Conservation (phyloP, 1,284 basidiomycete species). For the Boletus sp. region DNA sequence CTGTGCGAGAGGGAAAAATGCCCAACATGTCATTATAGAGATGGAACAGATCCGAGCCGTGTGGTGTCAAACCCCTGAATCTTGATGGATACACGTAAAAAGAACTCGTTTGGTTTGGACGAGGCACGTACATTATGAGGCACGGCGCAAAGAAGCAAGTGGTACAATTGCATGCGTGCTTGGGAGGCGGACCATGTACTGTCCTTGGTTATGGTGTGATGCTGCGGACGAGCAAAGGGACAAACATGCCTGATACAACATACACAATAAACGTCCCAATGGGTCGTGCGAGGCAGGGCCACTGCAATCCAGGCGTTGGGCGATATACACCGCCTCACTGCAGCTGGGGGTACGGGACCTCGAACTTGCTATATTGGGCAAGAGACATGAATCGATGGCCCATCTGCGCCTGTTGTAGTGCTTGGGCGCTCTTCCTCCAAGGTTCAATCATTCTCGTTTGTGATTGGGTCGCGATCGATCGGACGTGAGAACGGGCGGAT, state of each 20-base stretch:
- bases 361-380: constrained; percentile 6
- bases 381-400: constrained; percentile 11
- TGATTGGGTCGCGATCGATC: constrained; percentile 13
- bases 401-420: not conserved
- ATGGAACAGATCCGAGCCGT: constrained; percentile 9
- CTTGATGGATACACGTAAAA: constrained; percentile 6
- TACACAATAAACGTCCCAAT: not conserved
- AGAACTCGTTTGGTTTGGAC: not conserved
- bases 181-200: not conserved
- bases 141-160: not conserved
- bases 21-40: not conserved
- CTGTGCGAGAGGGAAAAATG: not conserved
- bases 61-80: not conserved
- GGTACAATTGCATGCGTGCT: not conserved
- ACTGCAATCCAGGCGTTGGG: not conserved
- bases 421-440: constrained; percentile 6
- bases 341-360: not conserved
- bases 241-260: not conserved
- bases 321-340: not conserved
- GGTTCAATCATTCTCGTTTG: constrained; percentile 19
- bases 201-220: not conserved
- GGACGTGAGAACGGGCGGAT: constrained; percentile 16
- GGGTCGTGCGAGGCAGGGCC: not conserved
- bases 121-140: not conserved
- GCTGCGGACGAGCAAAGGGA: not conserved